Conservation (phyloP, 345 rosid species). For the Eutrema yunnanense region DNA sequence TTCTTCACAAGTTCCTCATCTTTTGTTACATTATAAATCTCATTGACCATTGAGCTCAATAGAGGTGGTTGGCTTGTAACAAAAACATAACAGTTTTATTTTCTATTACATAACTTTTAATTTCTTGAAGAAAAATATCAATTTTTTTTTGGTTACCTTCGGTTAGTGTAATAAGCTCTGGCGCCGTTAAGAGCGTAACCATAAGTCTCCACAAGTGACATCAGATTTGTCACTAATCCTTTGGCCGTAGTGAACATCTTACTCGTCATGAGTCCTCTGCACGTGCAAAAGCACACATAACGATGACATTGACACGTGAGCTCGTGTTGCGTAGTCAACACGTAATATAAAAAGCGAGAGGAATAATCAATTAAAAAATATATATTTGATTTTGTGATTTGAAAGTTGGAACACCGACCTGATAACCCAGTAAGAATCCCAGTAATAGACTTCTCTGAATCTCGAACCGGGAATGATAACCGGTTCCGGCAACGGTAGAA, state of each 20-base stretch:
- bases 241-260: constrained; percentile 80
- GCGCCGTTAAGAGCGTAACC: constrained; percentile 82
- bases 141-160: constrained; percentile 44
- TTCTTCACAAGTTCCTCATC: constrained; percentile 48
- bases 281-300: constrained; percentile 8
- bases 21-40: constrained; percentile 55
- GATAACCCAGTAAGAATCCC: constrained; percentile 97
- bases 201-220: constrained; percentile 54
- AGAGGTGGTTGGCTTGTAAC: constrained; percentile 82
- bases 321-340: constrained; percentile 7
- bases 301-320: neutral
- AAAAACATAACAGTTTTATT: neutral
- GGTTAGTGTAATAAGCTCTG: constrained; percentile 72
- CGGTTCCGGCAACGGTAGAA: constrained; percentile 69
- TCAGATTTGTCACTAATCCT: constrained; percentile 61
- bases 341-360: neutral
- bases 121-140: neutral
- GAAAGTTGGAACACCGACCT: constrained; percentile 38
- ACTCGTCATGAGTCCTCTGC: constrained; percentile 84
- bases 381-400: neutral
- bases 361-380: neutral
- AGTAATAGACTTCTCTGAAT: constrained; percentile 82
- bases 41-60: constrained; percentile 75
- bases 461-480: constrained; percentile 78
- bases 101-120: neutral